Conservation (phyloP, 768 basidiomycete species). For the Artomyces pyxidatus region DNA sequence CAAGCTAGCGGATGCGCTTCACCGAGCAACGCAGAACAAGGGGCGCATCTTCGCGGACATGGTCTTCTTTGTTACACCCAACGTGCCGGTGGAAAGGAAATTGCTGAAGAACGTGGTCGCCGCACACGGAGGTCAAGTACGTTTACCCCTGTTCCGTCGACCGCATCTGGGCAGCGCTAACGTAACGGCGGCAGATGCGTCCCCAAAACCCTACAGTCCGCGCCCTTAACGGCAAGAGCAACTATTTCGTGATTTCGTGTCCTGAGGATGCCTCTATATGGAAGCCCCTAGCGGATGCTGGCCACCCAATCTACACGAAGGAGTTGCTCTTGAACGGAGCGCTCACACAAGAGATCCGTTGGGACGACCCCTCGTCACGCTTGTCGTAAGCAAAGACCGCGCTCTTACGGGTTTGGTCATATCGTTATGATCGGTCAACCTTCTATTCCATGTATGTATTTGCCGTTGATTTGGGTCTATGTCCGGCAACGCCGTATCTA, state of each 20-base stretch:
- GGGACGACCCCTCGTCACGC: conserved; percentile 50
- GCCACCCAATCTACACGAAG: conserved; percentile 53
- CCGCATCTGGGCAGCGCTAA: not conserved
- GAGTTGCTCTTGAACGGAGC: conserved; percentile 61
- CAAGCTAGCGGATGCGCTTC: conserved; percentile 51
- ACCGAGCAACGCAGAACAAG: conserved; percentile 42
- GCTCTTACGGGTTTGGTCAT: too few relatives aligned
- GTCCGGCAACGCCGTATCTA: too few relatives aligned
- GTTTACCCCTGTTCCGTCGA: not conserved
- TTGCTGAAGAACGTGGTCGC: conserved; percentile 62
- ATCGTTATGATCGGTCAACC: too few relatives aligned
- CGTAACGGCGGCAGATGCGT: conserved; percentile 26
- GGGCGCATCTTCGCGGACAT: conserved; percentile 55
- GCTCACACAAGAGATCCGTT: conserved; percentile 59
- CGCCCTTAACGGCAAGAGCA: conserved; percentile 38
- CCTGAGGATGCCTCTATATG: conserved; percentile 57
- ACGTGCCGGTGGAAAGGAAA: conserved; percentile 48
- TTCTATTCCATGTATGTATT: too few relatives aligned
- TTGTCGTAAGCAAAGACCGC: too few relatives aligned
- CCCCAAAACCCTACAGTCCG: conserved; percentile 46
- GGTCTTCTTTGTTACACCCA: conserved; percentile 70
- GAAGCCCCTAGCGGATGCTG: conserved; percentile 45
- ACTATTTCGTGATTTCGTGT: conserved; percentile 60
- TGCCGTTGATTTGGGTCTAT: too few relatives aligned
- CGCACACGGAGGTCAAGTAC: conserved; percentile 66